phyloP scores from a whole-genome alignment of 2,329 filamentous ascomycete species.

The Colletotrichum sp. region DNA sequence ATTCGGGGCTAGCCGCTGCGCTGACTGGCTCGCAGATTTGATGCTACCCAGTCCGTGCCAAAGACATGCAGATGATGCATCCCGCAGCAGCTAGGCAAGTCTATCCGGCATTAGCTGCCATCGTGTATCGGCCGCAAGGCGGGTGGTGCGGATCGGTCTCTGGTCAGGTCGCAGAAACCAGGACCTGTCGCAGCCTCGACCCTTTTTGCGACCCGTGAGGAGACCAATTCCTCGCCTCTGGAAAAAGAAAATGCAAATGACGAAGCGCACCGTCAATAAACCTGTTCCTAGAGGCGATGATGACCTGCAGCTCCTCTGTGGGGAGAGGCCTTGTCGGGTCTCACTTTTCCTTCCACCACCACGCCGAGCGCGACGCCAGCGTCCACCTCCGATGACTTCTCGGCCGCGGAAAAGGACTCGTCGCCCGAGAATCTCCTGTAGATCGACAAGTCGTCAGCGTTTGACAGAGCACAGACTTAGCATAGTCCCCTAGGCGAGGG shows the following conservation, averaged over 20 bases:
- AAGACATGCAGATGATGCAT: slow-evolving; percentile 22
- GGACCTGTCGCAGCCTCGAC: slow-evolving; percentile 16
- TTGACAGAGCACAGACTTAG: not conserved
- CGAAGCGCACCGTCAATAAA: slow-evolving; percentile 14
- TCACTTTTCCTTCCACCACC: slow-evolving; percentile 21
- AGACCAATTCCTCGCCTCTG: not conserved
- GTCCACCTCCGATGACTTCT: slow-evolving; percentile 16
- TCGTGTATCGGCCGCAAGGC: slow-evolving; percentile 20
- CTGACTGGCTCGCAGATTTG: slow-evolving; percentile 20
- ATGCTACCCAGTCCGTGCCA: slow-evolving; percentile 12
- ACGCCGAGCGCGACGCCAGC: slow-evolving; percentile 23
- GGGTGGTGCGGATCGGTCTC: slow-evolving; percentile 20
- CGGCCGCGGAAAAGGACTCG: slow-evolving; percentile 19
- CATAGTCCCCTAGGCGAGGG: not conserved
- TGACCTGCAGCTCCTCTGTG: slow-evolving; percentile 17
- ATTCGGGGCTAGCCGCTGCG: slow-evolving; percentile 20
- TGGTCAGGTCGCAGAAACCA: slow-evolving; percentile 8
- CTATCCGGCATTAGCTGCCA: slow-evolving; percentile 22
- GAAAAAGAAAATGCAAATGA: slow-evolving; percentile 17
- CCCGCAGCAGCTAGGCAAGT: slow-evolving; percentile 22
- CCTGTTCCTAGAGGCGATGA: slow-evolving; percentile 19
- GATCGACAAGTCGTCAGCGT: slow-evolving; percentile 7
- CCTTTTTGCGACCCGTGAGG: slow-evolving; percentile 1
- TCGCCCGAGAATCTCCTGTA: slow-evolving; percentile 24
- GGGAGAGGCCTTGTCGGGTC: slow-evolving; percentile 2